A percentile compares a stretch with the other conserved stretches of the same genome.
These are phyloP conservation scores for Ascochyta lentis DNA, from an alignment of 2,329 filamentous ascomycete species.

Conservation along the genomic window DNA sequence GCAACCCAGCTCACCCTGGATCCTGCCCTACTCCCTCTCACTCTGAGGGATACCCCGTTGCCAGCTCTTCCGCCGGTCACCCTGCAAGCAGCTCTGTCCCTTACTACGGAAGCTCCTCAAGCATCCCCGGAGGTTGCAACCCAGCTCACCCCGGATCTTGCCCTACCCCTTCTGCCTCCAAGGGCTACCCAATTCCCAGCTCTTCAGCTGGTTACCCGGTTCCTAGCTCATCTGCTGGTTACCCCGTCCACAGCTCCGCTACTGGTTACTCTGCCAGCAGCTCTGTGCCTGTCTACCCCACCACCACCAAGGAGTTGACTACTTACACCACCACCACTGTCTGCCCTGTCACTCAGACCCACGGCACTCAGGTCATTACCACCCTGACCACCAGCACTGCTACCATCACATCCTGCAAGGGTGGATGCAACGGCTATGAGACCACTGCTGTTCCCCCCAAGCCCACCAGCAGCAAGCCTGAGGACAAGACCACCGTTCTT, in stretches of 20 bases:
- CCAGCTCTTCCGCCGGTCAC: too few species aligned
- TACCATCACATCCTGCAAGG: conserved; percentile 49
- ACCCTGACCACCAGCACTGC: conserved; percentile 47
- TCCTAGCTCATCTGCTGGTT: neutral
- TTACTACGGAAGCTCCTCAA: too few species aligned
- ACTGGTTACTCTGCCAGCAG: conserved; percentile 19
- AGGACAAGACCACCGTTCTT: conserved; percentile 36
- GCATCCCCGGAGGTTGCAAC: too few species aligned
- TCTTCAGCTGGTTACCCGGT: conserved; percentile 10
- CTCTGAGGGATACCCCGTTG: too few species aligned
- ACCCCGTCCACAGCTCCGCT: neutral
- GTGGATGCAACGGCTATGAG: conserved; percentile 37
- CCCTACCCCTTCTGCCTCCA: too few species aligned
- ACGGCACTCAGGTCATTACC: conserved; percentile 25
- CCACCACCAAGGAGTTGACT: conserved; percentile 35
- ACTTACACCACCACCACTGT: conserved; percentile 32
- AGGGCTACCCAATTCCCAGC: neutral
- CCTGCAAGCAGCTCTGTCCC: too few species aligned
- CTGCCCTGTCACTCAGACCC: conserved; percentile 28
- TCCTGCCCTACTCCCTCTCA: too few species aligned
- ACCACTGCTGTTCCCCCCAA: conserved; percentile 9
- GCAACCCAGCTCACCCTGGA: too few species aligned
- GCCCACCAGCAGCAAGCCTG: conserved; percentile 14
- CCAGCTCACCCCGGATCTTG: too few species aligned
- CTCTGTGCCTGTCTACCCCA: conserved; percentile 1